Evolutionary conservation across 805 yeast genomes (phyloP).

Genomic region (Candida boleticola): DNA sequence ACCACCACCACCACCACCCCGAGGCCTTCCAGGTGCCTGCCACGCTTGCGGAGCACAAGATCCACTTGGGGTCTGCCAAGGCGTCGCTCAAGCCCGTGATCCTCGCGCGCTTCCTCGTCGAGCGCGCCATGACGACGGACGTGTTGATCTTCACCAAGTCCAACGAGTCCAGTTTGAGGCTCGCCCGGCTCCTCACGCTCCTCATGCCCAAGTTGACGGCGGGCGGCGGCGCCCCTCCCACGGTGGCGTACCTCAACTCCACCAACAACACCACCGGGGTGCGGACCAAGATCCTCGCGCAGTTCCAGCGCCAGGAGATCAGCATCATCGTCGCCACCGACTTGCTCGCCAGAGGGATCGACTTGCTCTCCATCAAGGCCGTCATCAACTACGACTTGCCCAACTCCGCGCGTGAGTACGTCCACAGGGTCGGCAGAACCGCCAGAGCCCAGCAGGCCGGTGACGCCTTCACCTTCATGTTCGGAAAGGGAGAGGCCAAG

Average conservation of each 20-base stretch:
- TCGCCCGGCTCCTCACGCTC: slow-evolving; percentile 57
- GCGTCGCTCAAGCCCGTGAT: slow-evolving; percentile 69
- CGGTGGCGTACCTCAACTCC: slow-evolving; percentile 53
- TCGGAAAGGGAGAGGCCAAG: slow-evolving; percentile 74
- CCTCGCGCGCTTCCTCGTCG: slow-evolving; percentile 53
- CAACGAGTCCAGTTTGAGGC: slow-evolving; percentile 83
- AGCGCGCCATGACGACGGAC: slow-evolving; percentile 28
- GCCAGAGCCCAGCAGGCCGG: slow-evolving; percentile 89
- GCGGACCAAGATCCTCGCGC: slow-evolving; percentile 56
- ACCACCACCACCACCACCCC: too few species aligned
- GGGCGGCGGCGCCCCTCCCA: slow-evolving; percentile 17
- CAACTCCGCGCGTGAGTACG: slow-evolving; percentile 82
- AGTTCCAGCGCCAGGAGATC: slow-evolving; percentile 54
- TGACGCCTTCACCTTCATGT: slow-evolving; percentile 66
- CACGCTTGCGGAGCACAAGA: slow-evolving; percentile 45
- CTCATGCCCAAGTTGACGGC: slow-evolving; percentile 28
- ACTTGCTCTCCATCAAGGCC: slow-evolving; percentile 62
- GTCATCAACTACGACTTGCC: slow-evolving; percentile 94
- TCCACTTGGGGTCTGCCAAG: slow-evolving; percentile 37
- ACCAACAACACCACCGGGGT: slow-evolving; percentile 48
- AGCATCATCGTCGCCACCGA: slow-evolving; percentile 76
- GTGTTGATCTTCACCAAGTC: slow-evolving; percentile 69
- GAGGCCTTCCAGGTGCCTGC: slow-evolving; percentile 64
- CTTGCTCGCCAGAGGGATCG: slow-evolving; percentile 94
- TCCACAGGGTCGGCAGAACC: slow-evolving; percentile 95